Conservation (phyloP, 2,329 filamentous ascomycete species). For the Bimuria novae-zelandiae region DNA sequence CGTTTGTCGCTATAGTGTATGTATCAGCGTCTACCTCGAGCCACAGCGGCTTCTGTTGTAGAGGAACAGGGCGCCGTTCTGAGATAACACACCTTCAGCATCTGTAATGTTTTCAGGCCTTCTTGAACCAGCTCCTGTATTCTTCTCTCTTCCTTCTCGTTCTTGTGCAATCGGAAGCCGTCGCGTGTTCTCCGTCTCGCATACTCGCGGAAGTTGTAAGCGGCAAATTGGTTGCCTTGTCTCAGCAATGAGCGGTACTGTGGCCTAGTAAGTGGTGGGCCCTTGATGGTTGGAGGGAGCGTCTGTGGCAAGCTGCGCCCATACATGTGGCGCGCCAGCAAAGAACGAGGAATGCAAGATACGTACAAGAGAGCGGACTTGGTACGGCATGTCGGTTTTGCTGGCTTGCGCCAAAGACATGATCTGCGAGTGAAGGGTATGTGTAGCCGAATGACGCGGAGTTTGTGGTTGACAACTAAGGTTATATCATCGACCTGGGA, state of each 20-base stretch:
- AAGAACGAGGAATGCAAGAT: neutral
- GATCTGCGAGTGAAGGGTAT: slow-evolving; percentile 16
- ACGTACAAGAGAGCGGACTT: slow-evolving; percentile 48
- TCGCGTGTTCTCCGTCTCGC: slow-evolving; percentile 88
- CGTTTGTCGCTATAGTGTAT: slow-evolving; percentile 77
- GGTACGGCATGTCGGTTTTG: slow-evolving; percentile 45
- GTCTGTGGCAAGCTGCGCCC: neutral
- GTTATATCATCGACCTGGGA: slow-evolving; percentile 32
- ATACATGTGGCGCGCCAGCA: too few species aligned
- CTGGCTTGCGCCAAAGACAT: slow-evolving; percentile 44
- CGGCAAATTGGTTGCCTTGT: slow-evolving; percentile 82
- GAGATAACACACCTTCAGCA: slow-evolving; percentile 74
- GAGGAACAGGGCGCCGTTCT: neutral
- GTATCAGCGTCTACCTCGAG: slow-evolving; percentile 45
- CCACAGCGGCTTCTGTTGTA: neutral
- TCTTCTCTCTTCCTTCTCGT: slow-evolving; percentile 72
- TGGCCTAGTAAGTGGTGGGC: slow-evolving; percentile 7
- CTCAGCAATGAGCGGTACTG: slow-evolving; percentile 93
- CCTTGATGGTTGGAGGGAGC: neutral
- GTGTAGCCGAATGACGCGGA: slow-evolving; percentile 43
- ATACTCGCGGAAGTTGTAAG: slow-evolving; percentile 98
- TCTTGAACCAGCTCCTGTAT: slow-evolving; percentile 90
- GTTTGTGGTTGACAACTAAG: slow-evolving; percentile 34
- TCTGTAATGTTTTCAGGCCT: slow-evolving; percentile 82
- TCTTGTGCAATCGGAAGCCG: slow-evolving; percentile 81